These are phyloP conservation scores for Liquidambar formosana DNA, from an alignment of 164 flowering plant species.

Conservation along the genomic window DNA sequence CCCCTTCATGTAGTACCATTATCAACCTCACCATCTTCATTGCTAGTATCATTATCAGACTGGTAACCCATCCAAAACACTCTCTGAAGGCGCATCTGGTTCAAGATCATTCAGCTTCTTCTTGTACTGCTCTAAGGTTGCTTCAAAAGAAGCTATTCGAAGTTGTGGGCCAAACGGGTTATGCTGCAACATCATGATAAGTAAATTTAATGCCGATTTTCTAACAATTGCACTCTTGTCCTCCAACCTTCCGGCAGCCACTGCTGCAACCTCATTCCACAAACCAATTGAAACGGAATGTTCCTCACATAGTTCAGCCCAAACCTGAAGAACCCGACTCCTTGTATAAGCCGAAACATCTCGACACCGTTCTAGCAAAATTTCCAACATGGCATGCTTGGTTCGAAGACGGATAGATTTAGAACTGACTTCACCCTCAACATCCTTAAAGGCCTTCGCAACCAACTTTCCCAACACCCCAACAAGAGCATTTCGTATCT, in stretches of 20 bases:
- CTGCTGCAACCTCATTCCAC: conserved; percentile 91
- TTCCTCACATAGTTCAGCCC: conserved; percentile 97
- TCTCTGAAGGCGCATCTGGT: conserved; percentile 42
- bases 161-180: conserved; percentile 99
- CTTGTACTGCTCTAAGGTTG: conserved; percentile 84
- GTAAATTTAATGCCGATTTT: conserved; percentile 84
- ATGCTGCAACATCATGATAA: conserved; percentile 90
- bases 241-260: conserved; percentile 94
- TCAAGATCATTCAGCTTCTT: conserved; percentile 64
- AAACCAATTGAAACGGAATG: conserved; percentile 88
- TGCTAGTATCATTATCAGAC: conserved; percentile 32
- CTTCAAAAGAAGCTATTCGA: conserved; percentile 78
- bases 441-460: conserved; percentile 78
- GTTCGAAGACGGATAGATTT: conserved; percentile 75
- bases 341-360: conserved; percentile 98
- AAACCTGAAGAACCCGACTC: conserved; percentile 95
- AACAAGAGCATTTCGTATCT: conserved; percentile 92
- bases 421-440: conserved; percentile 78
- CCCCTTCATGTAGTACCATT: conserved; percentile 27
- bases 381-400: conserved; percentile 97
- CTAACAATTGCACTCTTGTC: conserved; percentile 97
- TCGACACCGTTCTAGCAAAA: conserved; percentile 84
- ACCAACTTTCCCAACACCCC: conserved; percentile 88
- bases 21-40: conserved; percentile 55
- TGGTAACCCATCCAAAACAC: conserved; percentile 38